These are phyloP conservation scores for Tetragonia tetragonoides DNA, from an alignment of 148 eudicot species.

Conservation along the genomic window DNA sequence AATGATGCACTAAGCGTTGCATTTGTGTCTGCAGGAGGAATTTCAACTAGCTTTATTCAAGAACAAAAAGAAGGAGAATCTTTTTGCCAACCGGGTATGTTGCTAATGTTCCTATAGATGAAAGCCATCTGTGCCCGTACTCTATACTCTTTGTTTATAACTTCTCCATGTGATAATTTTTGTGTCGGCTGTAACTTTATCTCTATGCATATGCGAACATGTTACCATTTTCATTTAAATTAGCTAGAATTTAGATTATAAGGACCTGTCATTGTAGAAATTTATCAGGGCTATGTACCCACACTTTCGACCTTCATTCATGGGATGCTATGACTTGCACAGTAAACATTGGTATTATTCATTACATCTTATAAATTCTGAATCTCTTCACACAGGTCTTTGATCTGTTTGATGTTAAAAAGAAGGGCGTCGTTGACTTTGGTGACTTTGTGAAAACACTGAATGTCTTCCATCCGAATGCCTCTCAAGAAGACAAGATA, in stretches of 20 bases:
- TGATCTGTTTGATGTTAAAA: conserved; percentile 85
- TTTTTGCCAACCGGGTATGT: conserved; percentile 92
- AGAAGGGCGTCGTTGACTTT: conserved; percentile 82
- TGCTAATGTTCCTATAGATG: background rate
- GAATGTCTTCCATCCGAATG: conserved; percentile 87
- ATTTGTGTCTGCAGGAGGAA: conserved; percentile 64
- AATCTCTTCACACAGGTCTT: conserved; percentile 56
- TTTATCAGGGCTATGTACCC: no score
- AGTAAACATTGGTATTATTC: background rate
- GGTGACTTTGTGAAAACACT: conserved; percentile 88
- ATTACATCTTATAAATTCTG: background rate
- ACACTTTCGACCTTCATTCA: no score
- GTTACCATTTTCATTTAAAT: no score
- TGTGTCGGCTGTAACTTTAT: no score
- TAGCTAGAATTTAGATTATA: no score
- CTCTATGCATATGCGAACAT: no score
- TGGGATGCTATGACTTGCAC: background rate
- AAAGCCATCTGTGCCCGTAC: background rate
- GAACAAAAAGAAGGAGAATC: conserved; percentile 88
- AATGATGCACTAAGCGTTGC: conserved; percentile 9
- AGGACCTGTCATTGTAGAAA: no score
- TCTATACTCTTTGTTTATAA: no score
- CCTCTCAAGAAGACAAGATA: conserved; percentile 79
- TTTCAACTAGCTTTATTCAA: conserved; percentile 88
- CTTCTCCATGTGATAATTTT: no score